A percentile compares a stretch with the other conserved stretches of the same genome.
Conservation (phyloP, 2,329 filamentous ascomycete genomes). For the Penicillium sp. region DNA sequence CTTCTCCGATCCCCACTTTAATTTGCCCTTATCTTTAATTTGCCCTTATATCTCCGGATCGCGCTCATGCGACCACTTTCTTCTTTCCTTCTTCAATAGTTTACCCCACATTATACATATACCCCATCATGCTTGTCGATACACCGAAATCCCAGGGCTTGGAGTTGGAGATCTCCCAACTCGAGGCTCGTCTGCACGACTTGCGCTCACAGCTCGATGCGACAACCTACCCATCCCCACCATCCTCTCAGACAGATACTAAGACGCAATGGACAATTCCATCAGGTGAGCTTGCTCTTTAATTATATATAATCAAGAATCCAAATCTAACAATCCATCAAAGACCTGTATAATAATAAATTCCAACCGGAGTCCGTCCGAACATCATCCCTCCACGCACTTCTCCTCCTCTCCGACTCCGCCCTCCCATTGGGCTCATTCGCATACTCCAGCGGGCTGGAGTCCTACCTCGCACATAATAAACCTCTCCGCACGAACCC, state of each 20-base stretch:
- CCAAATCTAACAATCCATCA: neutral
- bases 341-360: conserved; percentile 11
- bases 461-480: conserved; percentile 63
- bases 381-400: conserved; percentile 47
- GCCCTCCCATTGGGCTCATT: conserved; percentile 65
- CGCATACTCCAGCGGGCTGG: conserved; percentile 63
- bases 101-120: neutral
- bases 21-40: no score
- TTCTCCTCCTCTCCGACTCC: conserved; percentile 63
- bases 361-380: conserved; percentile 7
- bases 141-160: conserved; percentile 19
- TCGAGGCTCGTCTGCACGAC: conserved; percentile 49
- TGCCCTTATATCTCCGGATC: neutral
- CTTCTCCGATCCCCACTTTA: conserved; percentile 16
- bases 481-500: conserved; percentile 40
- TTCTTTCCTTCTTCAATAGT: conserved; percentile 1
- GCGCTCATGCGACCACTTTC: conserved; percentile 5
- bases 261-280: conserved; percentile 13
- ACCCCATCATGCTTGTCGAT: conserved; percentile 10
- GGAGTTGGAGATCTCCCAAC: conserved; percentile 44
- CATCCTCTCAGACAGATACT: conserved; percentile 13
- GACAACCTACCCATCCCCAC: conserved; percentile 18
- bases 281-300: neutral
- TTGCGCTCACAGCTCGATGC: conserved; percentile 44
- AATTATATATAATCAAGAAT: neutral